Evolutionary conservation across 2,329 filamentous ascomycete species (phyloP).

Genomic region (Onygenales sp.): DNA sequence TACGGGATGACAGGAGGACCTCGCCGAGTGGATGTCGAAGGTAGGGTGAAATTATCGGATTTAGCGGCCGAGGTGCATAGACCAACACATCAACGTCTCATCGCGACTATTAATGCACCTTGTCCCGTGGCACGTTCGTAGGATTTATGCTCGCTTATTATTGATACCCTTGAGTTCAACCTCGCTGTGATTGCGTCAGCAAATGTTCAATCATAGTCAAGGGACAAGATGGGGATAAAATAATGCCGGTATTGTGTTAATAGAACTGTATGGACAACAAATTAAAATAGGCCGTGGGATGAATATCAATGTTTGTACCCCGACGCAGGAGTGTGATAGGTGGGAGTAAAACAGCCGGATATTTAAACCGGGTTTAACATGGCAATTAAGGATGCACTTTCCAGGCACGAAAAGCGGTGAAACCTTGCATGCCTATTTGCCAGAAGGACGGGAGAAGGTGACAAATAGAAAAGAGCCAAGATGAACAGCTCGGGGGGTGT

Average conservation of each 20-base stretch:
- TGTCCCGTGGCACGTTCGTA: not conserved
- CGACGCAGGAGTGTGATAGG: not conserved
- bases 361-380: not conserved
- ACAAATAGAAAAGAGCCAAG: not conserved
- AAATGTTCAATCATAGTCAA: too few species aligned
- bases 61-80: too few species aligned
- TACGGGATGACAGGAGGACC: not conserved
- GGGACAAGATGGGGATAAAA: not conserved
- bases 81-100: not conserved
- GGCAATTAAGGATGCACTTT: not conserved
- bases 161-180: constrained; percentile 59
- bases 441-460: not conserved
- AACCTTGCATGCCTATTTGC: not conserved
- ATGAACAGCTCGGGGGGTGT: not conserved
- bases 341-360: not conserved
- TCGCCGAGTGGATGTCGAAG: not conserved
- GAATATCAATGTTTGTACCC: too few species aligned
- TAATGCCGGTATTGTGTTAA: not conserved
- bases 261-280: not conserved
- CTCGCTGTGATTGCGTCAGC: constrained; percentile 41
- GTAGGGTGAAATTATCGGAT: not conserved
- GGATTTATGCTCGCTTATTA: constrained; percentile 34
- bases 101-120: not conserved
- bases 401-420: constrained; percentile 3
- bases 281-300: not conserved